Conservation (phyloP, 257 asterid genomes). For the Thymus mandschuricus region DNA sequence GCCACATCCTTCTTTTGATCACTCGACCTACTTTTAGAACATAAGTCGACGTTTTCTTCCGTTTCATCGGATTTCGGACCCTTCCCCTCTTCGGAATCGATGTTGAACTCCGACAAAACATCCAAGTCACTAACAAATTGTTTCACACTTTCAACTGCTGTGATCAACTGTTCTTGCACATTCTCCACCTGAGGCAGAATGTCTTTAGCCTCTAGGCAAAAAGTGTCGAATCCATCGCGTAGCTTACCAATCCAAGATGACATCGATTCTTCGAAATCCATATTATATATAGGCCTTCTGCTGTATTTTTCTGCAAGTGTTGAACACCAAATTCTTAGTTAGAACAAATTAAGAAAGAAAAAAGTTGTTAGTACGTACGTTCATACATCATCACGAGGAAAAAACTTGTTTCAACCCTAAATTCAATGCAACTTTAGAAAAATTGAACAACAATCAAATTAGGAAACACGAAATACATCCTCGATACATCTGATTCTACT, state of each 20-base stretch:
- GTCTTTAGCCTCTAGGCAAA: background rate
- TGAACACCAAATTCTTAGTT: background rate
- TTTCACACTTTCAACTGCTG: background rate
- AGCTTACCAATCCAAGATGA: background rate
- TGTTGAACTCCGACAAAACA: background rate
- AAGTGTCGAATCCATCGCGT: background rate
- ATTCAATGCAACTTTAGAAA: too few species aligned
- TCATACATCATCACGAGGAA: too few species aligned
- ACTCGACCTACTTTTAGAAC: background rate
- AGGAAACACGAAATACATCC: too few species aligned
- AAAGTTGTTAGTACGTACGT: background rate
- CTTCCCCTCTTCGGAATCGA: background rate
- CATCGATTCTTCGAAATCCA: background rate
- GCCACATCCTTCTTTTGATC: background rate
- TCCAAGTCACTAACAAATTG: background rate
- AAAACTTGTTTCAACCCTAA: too few species aligned
- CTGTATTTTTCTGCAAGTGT: background rate
- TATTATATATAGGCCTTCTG: background rate
- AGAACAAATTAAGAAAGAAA: background rate
- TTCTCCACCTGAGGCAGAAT: background rate
- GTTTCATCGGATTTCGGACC: background rate
- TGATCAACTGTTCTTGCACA: background rate
- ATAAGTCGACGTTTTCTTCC: background rate
- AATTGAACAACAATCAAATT: too few species aligned
- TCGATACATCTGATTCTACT: too few species aligned